A percentile compares a stretch with the other conserved stretches of the same genome.
Evolutionary conservation across 2,329 filamentous ascomycete species (phyloP).

Genomic region (Plenodomus lindquistii): DNA sequence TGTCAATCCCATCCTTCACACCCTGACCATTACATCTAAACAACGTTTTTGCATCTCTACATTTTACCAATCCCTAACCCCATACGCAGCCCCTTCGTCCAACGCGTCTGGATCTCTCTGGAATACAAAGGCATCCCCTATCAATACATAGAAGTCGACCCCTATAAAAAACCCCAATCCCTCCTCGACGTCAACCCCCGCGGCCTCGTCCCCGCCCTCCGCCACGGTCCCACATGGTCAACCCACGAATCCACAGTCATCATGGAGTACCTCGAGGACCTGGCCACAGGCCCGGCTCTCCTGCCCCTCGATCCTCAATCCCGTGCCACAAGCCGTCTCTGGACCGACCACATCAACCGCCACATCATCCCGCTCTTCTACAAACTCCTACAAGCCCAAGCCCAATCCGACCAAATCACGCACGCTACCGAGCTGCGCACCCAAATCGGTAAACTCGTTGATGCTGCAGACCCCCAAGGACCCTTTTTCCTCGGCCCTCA

Average conservation of each 20-base stretch:
- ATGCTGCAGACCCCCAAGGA: constrained; percentile 61
- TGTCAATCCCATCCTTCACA: constrained; percentile 18
- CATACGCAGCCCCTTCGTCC: constrained; percentile 71
- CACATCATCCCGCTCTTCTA: constrained; percentile 79
- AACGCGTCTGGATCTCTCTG: constrained; percentile 86
- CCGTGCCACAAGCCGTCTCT: constrained; percentile 75
- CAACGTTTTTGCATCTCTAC: constrained; percentile 20
- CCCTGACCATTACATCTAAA: background rate
- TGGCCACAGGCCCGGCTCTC: constrained; percentile 62
- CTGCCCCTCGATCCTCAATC: constrained; percentile 68
- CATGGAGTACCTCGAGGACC: constrained; percentile 87
- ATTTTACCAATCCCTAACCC: constrained; percentile 15
- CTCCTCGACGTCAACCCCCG: constrained; percentile 76
- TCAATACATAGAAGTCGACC: constrained; percentile 85
- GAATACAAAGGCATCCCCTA: constrained; percentile 78
- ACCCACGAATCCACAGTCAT: constrained; percentile 81
- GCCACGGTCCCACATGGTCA: constrained; percentile 74
- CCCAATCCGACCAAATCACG: constrained; percentile 61
- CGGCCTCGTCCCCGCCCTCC: constrained; percentile 75
- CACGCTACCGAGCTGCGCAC: constrained; percentile 65
- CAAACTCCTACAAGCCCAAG: constrained; percentile 68
- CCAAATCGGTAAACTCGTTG: constrained; percentile 66
- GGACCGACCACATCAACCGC: constrained; percentile 80
- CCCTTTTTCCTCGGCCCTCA: constrained; percentile 69
- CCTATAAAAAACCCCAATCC: constrained; percentile 72